These are phyloP conservation scores for Leccinum arenicola DNA, from an alignment of 768 basidiomycete genomes.

Conservation along the genomic window DNA sequence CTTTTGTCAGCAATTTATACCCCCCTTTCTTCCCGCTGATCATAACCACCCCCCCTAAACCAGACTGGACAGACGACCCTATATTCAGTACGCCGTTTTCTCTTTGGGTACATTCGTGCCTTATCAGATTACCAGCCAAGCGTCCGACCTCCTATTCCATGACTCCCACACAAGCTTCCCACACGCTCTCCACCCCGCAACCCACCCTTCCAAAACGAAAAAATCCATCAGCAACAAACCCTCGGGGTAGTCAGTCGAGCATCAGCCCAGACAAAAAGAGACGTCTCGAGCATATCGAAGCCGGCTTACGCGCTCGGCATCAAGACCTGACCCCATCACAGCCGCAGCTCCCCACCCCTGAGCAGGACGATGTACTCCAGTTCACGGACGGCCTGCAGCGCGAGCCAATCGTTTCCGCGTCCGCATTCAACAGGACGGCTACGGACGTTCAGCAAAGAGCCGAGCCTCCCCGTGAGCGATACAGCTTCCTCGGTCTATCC, in stretches of 20 bases:
- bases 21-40: neutral
- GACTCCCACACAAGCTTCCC: neutral
- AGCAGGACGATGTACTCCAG: slow-evolving; percentile 9
- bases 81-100: slow-evolving; percentile 9
- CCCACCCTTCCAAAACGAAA: slow-evolving; percentile 8
- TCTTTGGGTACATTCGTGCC: neutral
- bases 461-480: neutral
- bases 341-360: neutral
- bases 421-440: neutral
- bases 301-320: slow-evolving; percentile 4
- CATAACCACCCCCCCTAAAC: neutral
- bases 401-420: neutral
- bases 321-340: neutral
- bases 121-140: slow-evolving; percentile 1
- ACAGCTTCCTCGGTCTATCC: slow-evolving; percentile 23
- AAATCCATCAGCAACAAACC: neutral
- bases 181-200: neutral
- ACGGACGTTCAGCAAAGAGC: neutral
- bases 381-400: slow-evolving; percentile 13
- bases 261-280: neutral
- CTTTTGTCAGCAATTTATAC: slow-evolving; percentile 33
- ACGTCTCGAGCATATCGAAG: slow-evolving; percentile 12
- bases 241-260: neutral
- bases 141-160: neutral
- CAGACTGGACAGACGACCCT: slow-evolving; percentile 35